Evolutionary conservation across 2,329 filamentous ascomycete genomes (phyloP).

Genomic region (Aspergillus sp.): DNA sequence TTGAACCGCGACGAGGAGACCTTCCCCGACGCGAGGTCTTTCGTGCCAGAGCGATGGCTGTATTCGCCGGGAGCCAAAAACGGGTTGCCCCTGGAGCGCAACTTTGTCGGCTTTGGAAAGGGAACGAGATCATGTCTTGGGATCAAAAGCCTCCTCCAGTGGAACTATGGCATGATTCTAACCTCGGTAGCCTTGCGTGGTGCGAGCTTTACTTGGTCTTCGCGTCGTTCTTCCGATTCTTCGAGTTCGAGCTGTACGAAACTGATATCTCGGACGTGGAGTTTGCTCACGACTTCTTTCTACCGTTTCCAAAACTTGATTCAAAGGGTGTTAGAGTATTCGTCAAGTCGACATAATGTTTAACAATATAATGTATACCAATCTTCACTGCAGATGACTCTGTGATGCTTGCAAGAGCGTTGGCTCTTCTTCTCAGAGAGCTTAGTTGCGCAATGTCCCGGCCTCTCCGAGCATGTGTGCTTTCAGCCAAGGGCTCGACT

Average conservation of each 20-base stretch:
- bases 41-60: conserved; percentile 3
- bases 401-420: too few relatives aligned
- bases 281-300: conserved; percentile 3
- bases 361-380: too few relatives aligned
- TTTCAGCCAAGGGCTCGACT: too few relatives aligned
- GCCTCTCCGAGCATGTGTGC: too few relatives aligned
- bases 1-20: conserved; percentile 1
- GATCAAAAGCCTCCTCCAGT: not conserved
- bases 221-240: not conserved
- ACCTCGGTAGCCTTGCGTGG: not conserved
- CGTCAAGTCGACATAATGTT: not conserved
- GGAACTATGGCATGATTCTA: too few relatives aligned
- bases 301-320: not conserved
- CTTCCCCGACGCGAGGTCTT: not conserved
- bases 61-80: not conserved
- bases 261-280: conserved; percentile 3
- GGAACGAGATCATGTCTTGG: conserved; percentile 4
- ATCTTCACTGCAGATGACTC: too few relatives aligned
- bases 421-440: too few relatives aligned
- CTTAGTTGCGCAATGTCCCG: too few relatives aligned
- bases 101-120: conserved; percentile 6
- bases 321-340: conserved; percentile 2
- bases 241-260: conserved; percentile 4
- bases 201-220: conserved; percentile 4
- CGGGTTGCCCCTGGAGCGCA: not conserved